Evolutionary conservation across 306 rosid genomes (phyloP), one percentile per base, ranked within the genome.

Genomic region (Rosa persica): DNA sequence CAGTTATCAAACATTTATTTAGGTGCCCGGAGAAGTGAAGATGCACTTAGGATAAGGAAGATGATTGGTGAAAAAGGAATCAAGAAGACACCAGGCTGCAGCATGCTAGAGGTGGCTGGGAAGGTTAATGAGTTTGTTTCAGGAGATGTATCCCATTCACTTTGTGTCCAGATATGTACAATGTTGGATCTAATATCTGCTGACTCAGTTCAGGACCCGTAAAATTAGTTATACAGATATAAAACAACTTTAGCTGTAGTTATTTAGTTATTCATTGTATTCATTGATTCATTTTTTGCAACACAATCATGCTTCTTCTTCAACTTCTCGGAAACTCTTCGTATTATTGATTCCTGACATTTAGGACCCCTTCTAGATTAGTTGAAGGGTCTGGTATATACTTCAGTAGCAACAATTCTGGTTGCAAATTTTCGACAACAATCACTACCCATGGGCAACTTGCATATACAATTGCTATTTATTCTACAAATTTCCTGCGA

Each of bases 1-100:
- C 90, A 84, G 76, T 77, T 82, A 23, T 84, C 86, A 12, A 82
- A 87, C 80, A 82, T 87, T 42, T 87, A 84, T 80, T 75, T 87
- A 76, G 80, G 78, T 65, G 85, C 77, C 15, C 71, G 19, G 54
- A 81, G 85, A 71, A 68, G 76, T 62, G 79, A 82, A 74, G 88
- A 87, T 67, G 88, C 86, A 44, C 12, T 81, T 71, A 79, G 81
- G 75, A 78, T 84, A 42, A 39, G 88, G 22, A 82, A 70, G 75
- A 77, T 84, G 81, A 82, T 80, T 25, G 85, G 83, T 67, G 82
- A 80, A 44, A 49, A 64, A 36, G 79, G 88, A 36, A 72, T 80
- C 22, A 87, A 76, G 80, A 87, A 87, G 82, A 80, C 86, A 70
- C 81, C 88, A 13, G 83, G 88, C 13, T 84, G 81, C 67, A 82